A percentile compares a stretch with the other conserved stretches of the same genome.
These are phyloP conservation scores for Talaromyces sp. DNA, from an alignment of 2,329 filamentous ascomycete genomes.

Conservation along the genomic window DNA sequence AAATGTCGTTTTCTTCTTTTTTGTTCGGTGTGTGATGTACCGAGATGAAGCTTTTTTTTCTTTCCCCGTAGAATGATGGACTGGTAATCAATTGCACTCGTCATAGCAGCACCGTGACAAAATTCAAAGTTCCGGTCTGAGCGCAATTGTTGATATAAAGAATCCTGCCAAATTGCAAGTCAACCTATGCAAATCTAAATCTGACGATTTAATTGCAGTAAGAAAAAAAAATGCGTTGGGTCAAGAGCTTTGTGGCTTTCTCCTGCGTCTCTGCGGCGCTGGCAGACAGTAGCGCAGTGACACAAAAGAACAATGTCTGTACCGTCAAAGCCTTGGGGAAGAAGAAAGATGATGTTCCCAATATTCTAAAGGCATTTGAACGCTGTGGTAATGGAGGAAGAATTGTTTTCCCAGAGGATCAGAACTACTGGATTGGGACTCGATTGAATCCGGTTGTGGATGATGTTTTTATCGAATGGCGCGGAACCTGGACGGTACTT, in stretches of 20 bases:
- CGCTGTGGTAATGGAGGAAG: conserved; percentile 38
- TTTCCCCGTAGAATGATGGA: neutral
- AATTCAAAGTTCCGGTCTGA: neutral
- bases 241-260: neutral
- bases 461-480: conserved; percentile 50
- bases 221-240: conserved; percentile 5
- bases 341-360: conserved; percentile 36
- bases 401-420: conserved; percentile 47
- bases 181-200: neutral
- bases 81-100: neutral
- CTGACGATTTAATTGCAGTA: neutral
- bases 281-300: conserved; percentile 2
- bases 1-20: neutral
- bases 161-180: neutral
- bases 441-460: conserved; percentile 47
- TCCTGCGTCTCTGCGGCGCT: conserved; percentile 2
- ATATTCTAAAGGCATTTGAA: conserved; percentile 36
- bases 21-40: neutral
- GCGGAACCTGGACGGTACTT: conserved; percentile 46
- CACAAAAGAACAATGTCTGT: conserved; percentile 24
- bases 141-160: neutral
- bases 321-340: conserved; percentile 36
- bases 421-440: conserved; percentile 49
- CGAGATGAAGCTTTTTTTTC: neutral
- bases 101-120: neutral